Evolutionary conservation across 2,329 filamentous ascomycete genomes (phyloP).

Genomic region (Microascus cirrosus): DNA sequence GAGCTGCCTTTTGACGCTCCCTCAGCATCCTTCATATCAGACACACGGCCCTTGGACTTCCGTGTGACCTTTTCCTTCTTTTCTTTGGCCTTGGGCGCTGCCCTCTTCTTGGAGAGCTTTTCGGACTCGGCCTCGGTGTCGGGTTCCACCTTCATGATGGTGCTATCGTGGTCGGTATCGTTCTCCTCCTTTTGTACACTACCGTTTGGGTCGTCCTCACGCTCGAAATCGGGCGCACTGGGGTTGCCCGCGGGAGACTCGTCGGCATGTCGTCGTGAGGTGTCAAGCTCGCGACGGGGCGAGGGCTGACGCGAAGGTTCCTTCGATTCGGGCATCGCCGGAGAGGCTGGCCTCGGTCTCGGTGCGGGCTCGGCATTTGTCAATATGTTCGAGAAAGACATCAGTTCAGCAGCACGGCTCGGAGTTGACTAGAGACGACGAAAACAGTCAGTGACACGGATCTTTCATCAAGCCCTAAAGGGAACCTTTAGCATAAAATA

Average conservation of each 20-base stretch:
- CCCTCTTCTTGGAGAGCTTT: slow-evolving; percentile 8
- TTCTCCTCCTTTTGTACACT: not conserved
- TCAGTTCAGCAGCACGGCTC: slow-evolving; percentile 68
- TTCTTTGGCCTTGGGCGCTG: slow-evolving; percentile 8
- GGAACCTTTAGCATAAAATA: not conserved
- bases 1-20: slow-evolving; percentile 28
- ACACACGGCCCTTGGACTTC: slow-evolving; percentile 38
- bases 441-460: slow-evolving; percentile 5
- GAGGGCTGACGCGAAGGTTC: slow-evolving; percentile 2
- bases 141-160: slow-evolving; percentile 4
- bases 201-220: not conserved
- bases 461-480: not conserved
- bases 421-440: slow-evolving; percentile 41
- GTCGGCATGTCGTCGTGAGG: not conserved
- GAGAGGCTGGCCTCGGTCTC: slow-evolving; percentile 24
- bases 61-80: slow-evolving; percentile 6
- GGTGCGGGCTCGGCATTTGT: slow-evolving; percentile 62
- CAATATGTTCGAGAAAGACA: slow-evolving; percentile 94
- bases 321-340: not conserved
- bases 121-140: slow-evolving; percentile 6
- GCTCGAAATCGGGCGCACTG: not conserved
- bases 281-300: slow-evolving; percentile 2
- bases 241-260: not conserved
- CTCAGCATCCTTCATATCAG: slow-evolving; percentile 37
- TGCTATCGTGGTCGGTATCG: slow-evolving; percentile 2